A percentile compares a stretch with the other conserved stretches of the same genome.
Conservation (phyloP, 441 rosid species). For the Daphne laureola region DNA sequence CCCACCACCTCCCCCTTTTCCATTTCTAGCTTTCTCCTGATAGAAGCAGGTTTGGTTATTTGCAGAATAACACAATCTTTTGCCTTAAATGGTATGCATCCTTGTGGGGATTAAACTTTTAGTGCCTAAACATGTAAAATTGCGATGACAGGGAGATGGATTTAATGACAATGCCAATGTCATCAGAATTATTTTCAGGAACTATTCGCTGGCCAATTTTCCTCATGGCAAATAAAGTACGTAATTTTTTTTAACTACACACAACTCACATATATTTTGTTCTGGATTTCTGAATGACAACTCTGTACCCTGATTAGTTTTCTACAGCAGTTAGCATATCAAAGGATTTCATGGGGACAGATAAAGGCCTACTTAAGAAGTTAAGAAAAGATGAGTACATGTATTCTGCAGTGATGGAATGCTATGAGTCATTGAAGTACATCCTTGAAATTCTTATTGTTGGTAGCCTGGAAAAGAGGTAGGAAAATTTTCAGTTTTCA, state of each 20-base stretch:
- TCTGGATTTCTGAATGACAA: conserved; percentile 11
- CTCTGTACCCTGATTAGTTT: conserved; percentile 47
- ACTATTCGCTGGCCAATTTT: conserved; percentile 91
- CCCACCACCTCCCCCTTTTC: too few relatives aligned
- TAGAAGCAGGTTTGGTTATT: too few relatives aligned
- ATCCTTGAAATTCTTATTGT: conserved; percentile 77
- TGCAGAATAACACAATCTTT: neutral
- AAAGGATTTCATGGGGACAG: conserved; percentile 70
- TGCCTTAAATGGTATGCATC: conserved; percentile 3
- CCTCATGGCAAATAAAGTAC: conserved; percentile 89
- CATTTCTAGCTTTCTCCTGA: too few relatives aligned
- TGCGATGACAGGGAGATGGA: conserved; percentile 68
- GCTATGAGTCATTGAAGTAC: conserved; percentile 79
- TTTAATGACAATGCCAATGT: conserved; percentile 81
- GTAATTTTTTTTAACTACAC: conserved; percentile 7
- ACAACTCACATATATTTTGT: neutral
- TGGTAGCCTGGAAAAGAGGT: conserved; percentile 86
- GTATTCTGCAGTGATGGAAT: conserved; percentile 80
- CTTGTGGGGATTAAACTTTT: neutral
- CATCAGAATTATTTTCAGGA: conserved; percentile 58
- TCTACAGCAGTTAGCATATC: conserved; percentile 84
- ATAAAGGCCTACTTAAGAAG: conserved; percentile 55
- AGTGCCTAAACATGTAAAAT: neutral
- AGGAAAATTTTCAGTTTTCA: conserved; percentile 7
- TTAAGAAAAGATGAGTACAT: conserved; percentile 81